phyloP scores from a whole-genome alignment of 2,329 filamentous ascomycete species.

The Fusarium sp. region DNA sequence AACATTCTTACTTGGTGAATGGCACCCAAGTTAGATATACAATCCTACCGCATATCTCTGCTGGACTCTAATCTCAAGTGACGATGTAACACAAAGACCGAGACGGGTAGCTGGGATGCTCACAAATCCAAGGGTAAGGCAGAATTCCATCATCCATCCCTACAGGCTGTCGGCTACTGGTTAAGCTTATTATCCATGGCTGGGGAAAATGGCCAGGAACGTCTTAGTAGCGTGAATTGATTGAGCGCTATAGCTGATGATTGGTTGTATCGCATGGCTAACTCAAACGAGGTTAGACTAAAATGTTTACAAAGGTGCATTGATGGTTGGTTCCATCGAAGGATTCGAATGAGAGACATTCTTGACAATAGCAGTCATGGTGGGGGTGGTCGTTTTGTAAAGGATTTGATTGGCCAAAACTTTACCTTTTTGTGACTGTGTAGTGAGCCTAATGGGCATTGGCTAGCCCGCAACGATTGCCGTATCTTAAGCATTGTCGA shows the following conservation, averaged over 20 bases:
- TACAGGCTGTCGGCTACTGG: too few species aligned
- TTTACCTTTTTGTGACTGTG: neutral
- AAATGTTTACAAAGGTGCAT: neutral
- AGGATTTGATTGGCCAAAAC: neutral
- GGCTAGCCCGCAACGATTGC: neutral
- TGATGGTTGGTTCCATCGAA: neutral
- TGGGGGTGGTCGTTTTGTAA: neutral
- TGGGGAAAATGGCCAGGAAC: neutral
- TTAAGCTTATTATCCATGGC: neutral
- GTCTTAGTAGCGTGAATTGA: neutral
- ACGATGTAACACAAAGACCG: neutral
- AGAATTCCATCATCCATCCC: neutral
- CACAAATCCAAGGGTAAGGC: neutral
- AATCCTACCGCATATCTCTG: neutral
- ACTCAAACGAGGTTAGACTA: neutral
- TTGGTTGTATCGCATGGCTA: conserved; percentile 18
- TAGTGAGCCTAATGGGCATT: neutral
- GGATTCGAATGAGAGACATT: neutral
- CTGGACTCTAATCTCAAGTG: accelerated
- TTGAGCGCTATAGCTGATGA: neutral
- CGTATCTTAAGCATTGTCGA: neutral
- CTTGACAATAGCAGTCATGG: neutral
- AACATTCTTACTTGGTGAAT: conserved; percentile 32
- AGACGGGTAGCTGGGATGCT: neutral
- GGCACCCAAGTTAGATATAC: conserved; percentile 24